These are phyloP conservation scores for Gossypium thurberi DNA, from an alignment of 345 rosid species.

Conservation along the genomic window DNA sequence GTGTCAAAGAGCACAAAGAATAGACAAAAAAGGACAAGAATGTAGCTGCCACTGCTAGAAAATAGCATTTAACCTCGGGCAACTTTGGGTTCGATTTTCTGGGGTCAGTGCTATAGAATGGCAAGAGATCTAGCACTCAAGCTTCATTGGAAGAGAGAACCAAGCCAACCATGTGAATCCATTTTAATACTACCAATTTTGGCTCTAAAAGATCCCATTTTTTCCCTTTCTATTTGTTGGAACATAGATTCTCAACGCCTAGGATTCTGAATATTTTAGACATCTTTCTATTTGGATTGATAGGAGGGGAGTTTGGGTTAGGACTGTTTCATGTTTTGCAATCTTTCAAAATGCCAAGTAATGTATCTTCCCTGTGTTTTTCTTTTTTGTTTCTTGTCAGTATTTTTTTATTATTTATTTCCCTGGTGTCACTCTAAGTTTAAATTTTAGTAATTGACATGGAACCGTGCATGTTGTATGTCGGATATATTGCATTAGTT, in stretches of 20 bases:
- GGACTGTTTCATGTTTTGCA: not conserved
- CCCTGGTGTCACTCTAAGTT: not conserved
- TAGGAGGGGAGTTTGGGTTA: not conserved
- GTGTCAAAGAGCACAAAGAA: not conserved
- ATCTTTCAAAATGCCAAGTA: slow-evolving; percentile 3
- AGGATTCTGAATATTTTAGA: not conserved
- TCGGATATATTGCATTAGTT: not conserved
- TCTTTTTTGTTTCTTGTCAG: not conserved
- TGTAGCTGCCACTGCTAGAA: not conserved
- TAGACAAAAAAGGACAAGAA: not conserved
- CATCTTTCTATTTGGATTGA: not conserved
- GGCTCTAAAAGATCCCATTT: not conserved
- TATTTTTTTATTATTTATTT: no score
- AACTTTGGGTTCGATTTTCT: not conserved
- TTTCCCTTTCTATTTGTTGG: not conserved
- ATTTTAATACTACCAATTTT: not conserved
- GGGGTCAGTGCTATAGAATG: not conserved
- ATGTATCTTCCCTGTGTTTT: not conserved
- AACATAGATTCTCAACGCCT: slow-evolving; percentile 6
- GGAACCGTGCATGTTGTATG: not conserved
- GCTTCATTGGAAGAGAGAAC: not conserved
- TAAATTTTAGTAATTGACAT: not conserved
- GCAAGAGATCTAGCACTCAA: not conserved
- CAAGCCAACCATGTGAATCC: not conserved
- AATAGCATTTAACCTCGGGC: not conserved